Evolutionary conservation across 305 asterid species (phyloP), one percentile per base, ranked within the genome.

Genomic region (Solanum aculeatissimum): DNA sequence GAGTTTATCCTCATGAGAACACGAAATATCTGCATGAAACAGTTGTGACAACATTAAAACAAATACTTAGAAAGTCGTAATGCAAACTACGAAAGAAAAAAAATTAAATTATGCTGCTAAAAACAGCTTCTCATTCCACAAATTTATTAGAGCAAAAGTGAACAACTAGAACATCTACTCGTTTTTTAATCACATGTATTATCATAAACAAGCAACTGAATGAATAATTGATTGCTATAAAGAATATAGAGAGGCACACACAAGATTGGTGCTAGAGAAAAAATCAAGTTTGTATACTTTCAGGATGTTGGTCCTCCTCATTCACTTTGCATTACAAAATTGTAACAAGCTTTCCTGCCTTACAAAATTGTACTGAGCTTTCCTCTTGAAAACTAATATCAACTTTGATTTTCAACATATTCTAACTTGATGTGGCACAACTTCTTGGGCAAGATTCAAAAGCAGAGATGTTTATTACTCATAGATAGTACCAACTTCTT

Each of bases 21-120:
- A 54, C 97, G 99, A 88, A 95, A 92, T 71, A 93, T 90, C 99
- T 97, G 98, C 91, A 91, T 70, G 86, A 87, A 84, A 80, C 80
- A 91, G 80, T 81, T 42, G 79, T 15, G 43, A 85, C 77, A 79
- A 70, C 77, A 84, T 47, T 62, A 68, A 65, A 75, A 29, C 47
- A 49, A 25, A 49, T 49, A 16, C 27, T 49, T 16, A 75, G 1
- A 77, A 78, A 29, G 27, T 51, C 11, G 3, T 27, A 53, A 27
- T 3, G 49, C 49, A 51, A 77, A 18, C 29, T 35, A 29, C 1
- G 51, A 32, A 32, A 78, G 12, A 32, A 32, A 54, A 14, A 78
- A 19, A 29, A 18, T 18, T 18, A 53, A 29, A 78, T 53, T 32
- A 78, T 18, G 51, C 51, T 29, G 51, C 66, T 77, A 55, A 53